Base-by-base conservation (phyloP, 192 early-diverging fungal species). In the Backusella tarrabulga region DNA sequence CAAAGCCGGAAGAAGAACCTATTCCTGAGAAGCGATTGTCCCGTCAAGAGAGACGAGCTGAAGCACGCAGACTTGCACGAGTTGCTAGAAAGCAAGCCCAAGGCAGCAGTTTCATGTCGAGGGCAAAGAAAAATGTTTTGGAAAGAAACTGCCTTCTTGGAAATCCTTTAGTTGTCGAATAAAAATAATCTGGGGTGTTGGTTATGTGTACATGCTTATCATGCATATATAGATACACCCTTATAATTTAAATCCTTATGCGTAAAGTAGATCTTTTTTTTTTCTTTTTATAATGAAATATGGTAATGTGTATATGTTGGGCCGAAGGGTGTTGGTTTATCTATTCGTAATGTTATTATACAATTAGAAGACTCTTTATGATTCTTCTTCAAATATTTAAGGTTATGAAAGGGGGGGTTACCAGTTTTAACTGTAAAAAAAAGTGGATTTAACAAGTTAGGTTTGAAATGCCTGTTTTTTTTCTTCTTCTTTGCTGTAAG, bases 21-120 rank as follows among this genome's bases (percentile, higher is more conserved):
- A 32, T 32, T 32, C 32, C 32, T 34, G 73, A 32, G 21, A 74
- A 74, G 35, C 32, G 19, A 38, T 32, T 74, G 15, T 77, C 76
- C n/a, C 46, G 76, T 19, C 76, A 77, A 40, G 76, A 77, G 66
- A 67, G 35, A 19, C 66, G 76, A 42, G 32, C 44, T 3, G 50
- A 60, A 15, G 76, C 34, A 12, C 76, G 76, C 6, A 68, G 60
- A 15, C 46, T 52, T 4, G 42, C 34, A 8, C 70, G 70, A 26
- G 76, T 71, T 19, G 63, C 71, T 26, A 71, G 71, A 34, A 41
- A 70, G 19, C 68, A 77, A 29, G 29, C 32, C 7, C 42, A 32
- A 32, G 0, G 68, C 1, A 68, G 29, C 35, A 32, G 15, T 44
- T 14, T 41, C n/a, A 17, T 71, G 69, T 17, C n/a, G 6, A 2